Base-by-base conservation (phyloP, 768 basidiomycete genomes). In the Amanita pallidorosea region DNA sequence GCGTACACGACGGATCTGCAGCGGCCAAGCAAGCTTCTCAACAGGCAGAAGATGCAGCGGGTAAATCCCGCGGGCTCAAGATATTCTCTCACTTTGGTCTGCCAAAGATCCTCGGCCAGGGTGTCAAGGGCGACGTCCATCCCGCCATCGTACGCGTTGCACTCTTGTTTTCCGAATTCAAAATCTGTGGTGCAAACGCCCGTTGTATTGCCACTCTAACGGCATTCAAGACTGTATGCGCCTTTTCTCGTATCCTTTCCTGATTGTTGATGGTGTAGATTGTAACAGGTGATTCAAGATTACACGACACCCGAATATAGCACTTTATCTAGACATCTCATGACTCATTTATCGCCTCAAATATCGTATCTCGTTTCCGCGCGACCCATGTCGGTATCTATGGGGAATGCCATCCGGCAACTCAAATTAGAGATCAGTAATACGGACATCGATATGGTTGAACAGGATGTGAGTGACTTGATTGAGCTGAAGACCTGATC, bases 341-440 rank as follows among this genome's bases (percentile, higher is more conserved):
- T 90, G 79, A 88, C 87, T 8, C 81, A 94, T 66, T 76, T 96
- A 36, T 92, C 90, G 3, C 89, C 90, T 18, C 93, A 96, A 74
- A 95, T 96, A 57, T 84, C 83, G 15, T 84, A 94, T 65, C 77
- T 95, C 8, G 88, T 92, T 7, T 78, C 83, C 36, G 88, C 90
- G 17, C 76, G 93, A 45, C 88, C 91, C 0, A 87, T 94, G 85
- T 87, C 89, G 15, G 82, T 91, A 18, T 88, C 90, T 22, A 92
- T 94, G 88, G 91, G 93, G 0, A 95, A 93, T 61, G 90, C 93
- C 0, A 90, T 92, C 58, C 79, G 93, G 53, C 87, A 94, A 64
- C 73, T 99, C 58, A 99, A 99, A 70, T 72, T 95, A 51, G 92
- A 98, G 60, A 96, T 99, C 61, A 93, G 90, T 60, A 79, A 77